Conservation (phyloP, 306 rosid species). For the Vigna angularis region DNA sequence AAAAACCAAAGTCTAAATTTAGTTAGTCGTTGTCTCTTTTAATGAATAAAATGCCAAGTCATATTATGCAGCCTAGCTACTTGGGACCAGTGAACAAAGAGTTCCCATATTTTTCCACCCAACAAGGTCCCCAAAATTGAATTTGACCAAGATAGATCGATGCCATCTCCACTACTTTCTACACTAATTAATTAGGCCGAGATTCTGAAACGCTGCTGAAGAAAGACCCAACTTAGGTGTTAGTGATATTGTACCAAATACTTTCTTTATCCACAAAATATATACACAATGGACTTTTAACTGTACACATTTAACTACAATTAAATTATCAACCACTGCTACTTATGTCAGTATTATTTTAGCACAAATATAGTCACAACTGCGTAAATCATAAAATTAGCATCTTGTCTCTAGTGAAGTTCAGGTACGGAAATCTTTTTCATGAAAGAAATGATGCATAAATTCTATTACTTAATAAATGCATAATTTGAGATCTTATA, state of each 20-base stretch:
- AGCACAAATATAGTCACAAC: slow-evolving; percentile 23
- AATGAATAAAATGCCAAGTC: slow-evolving; percentile 46
- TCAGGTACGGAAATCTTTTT: slow-evolving; percentile 15
- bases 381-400: slow-evolving; percentile 12
- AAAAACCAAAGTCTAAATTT: slow-evolving; percentile 24
- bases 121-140: slow-evolving; percentile 42
- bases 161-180: slow-evolving; percentile 32
- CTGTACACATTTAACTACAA: neutral
- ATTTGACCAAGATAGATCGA: slow-evolving; percentile 14
- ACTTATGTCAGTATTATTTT: neutral
- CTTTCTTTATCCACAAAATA: neutral
- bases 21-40: slow-evolving; percentile 20
- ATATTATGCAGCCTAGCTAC: neutral
- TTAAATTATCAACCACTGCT: slow-evolving; percentile 11
- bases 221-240: slow-evolving; percentile 30
- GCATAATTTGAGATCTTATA: slow-evolving; percentile 30
- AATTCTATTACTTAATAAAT: slow-evolving; percentile 24
- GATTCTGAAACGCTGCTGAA: neutral
- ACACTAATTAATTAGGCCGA: slow-evolving; percentile 40
- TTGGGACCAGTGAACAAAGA: slow-evolving; percentile 29
- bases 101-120: neutral
- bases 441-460: slow-evolving; percentile 4
- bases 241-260: slow-evolving; percentile 51
- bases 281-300: slow-evolving; percentile 21
- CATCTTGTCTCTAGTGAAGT: neutral